A percentile compares a stretch with the other conserved stretches of the same genome.
phyloP scores from a whole-genome alignment of 208 protist genomes.

The Jaenimonas drosophilae region DNA sequence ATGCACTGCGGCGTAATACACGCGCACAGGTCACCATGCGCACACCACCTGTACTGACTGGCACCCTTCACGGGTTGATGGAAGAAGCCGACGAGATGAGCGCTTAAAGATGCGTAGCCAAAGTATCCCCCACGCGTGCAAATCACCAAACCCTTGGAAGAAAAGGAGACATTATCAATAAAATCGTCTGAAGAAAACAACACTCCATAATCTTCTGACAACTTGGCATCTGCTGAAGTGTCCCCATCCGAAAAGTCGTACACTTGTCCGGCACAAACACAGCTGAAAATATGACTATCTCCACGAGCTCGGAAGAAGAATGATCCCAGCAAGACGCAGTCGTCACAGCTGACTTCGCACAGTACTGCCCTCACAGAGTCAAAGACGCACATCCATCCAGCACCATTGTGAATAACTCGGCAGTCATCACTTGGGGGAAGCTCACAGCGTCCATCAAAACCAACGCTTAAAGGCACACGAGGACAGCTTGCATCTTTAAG shows the following conservation, averaged over 20 bases:
- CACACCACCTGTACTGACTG: no score
- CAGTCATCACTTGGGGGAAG: not conserved
- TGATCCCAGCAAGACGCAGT: conserved; percentile 8
- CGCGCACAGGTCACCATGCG: no score
- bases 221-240: no score
- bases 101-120: not conserved
- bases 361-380: conserved; percentile 9
- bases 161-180: conserved; percentile 11
- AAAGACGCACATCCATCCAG: conserved; percentile 12
- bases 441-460: no score
- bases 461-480: no score
- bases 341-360: conserved; percentile 5
- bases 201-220: no score
- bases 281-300: conserved; percentile 18
- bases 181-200: not conserved
- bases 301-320: conserved; percentile 14
- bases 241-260: conserved; percentile 11
- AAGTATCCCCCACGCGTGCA: conserved; percentile 14
- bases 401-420: conserved; percentile 11
- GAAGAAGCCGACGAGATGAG: no score
- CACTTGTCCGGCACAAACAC: conserved; percentile 9
- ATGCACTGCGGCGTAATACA: no score
- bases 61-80: no score
- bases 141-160: conserved; percentile 8
- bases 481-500: no score